A percentile compares a stretch with the other conserved stretches of the same genome.
phyloP scores from a whole-genome alignment of 78 protist species.

The Chrysochromulina parva region DNA sequence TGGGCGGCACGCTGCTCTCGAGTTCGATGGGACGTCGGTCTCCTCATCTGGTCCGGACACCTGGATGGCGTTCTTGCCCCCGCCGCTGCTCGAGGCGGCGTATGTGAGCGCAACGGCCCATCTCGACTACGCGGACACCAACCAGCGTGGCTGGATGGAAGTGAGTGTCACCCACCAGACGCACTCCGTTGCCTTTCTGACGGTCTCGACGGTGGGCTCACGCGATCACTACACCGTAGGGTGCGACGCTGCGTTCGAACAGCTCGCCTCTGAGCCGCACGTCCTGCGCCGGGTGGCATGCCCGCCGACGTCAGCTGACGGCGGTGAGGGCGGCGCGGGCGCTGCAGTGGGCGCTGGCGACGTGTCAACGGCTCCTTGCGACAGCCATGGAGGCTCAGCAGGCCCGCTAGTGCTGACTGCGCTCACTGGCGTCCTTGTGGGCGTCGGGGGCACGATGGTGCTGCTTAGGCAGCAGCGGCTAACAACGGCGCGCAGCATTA shows the following conservation, averaged over 20 bases:
- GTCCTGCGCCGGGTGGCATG: neutral
- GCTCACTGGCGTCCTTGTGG: no score
- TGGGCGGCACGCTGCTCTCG: neutral
- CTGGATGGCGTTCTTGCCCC: neutral
- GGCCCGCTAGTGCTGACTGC: no score
- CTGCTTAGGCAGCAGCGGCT: no score
- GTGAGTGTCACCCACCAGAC: neutral
- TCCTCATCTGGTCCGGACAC: neutral
- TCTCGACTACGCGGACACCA: neutral
- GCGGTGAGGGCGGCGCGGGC: no score
- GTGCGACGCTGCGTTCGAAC: neutral
- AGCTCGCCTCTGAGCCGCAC: neutral
- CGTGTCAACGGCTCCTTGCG: no score
- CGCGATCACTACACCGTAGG: neutral
- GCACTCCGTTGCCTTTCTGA: neutral
- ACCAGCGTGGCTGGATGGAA: neutral
- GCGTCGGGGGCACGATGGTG: no score
- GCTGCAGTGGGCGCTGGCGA: no score
- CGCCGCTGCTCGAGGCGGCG: neutral
- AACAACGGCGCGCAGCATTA: no score
- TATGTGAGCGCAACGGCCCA: neutral
- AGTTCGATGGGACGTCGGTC: neutral
- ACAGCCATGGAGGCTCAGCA: no score
- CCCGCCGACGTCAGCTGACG: no score
- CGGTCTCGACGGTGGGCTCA: neutral